These are phyloP conservation scores for Exophiala aquamarina DNA, from an alignment of 2,329 filamentous ascomycete genomes.

Conservation along the genomic window DNA sequence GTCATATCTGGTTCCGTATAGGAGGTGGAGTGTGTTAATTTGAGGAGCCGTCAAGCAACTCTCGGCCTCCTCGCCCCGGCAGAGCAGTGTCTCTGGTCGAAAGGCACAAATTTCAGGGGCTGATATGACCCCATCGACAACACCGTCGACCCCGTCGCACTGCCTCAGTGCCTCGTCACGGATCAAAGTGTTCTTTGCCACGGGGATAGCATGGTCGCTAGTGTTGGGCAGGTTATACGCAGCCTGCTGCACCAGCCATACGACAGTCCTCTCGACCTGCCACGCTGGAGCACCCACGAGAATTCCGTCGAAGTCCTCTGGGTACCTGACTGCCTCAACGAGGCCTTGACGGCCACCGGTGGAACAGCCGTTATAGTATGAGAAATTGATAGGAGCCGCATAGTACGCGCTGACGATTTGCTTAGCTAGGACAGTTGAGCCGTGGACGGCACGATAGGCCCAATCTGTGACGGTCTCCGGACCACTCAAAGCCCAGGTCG, in stretches of 20 bases:
- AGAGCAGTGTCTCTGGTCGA: slow-evolving; percentile 5
- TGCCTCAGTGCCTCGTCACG: slow-evolving; percentile 12
- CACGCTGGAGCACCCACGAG: slow-evolving; percentile 23
- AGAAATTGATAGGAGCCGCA: slow-evolving; percentile 39
- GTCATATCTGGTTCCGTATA: not conserved
- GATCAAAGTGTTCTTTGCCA: slow-evolving; percentile 1
- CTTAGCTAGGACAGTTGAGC: slow-evolving; percentile 47
- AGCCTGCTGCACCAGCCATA: not conserved
- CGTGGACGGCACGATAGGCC: slow-evolving; percentile 49
- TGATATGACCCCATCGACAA: slow-evolving; percentile 25
- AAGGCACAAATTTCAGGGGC: slow-evolving; percentile 5
- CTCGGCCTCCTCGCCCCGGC: not conserved
- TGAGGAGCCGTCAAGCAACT: slow-evolving; percentile 3
- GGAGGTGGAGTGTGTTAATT: not conserved
- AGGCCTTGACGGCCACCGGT: slow-evolving; percentile 39
- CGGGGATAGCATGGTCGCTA: not conserved
- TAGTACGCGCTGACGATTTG: slow-evolving; percentile 42
- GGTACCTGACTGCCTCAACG: slow-evolving; percentile 13
- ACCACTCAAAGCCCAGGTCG: slow-evolving; percentile 42
- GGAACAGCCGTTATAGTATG: slow-evolving; percentile 51
- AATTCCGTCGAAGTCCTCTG: slow-evolving; percentile 27
- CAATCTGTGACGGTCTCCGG: too few relatives aligned
- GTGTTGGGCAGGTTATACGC: not conserved
- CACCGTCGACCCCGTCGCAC: slow-evolving; percentile 27
- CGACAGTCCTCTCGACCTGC: not conserved